Evolutionary conservation across 2,329 filamentous ascomycete species (phyloP).

Genomic region (Phaeoacremonium minimum): DNA sequence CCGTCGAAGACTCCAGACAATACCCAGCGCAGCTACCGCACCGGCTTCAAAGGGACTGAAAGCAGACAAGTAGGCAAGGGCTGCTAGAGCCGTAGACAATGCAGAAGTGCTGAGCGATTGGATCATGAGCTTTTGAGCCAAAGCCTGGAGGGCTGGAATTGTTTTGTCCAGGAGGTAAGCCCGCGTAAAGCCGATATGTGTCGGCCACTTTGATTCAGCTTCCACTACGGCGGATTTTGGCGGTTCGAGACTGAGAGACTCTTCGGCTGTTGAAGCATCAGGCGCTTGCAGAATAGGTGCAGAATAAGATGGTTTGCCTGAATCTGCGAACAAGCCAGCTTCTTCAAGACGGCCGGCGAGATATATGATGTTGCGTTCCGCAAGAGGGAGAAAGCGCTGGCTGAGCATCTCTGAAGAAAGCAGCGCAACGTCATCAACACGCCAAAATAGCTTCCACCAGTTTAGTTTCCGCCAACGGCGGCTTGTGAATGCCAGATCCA

Average conservation of each 20-base stretch:
- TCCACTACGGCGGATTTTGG: neutral
- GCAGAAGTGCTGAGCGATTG: constrained; percentile 71
- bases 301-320: constrained; percentile 14
- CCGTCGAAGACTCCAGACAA: constrained; percentile 53
- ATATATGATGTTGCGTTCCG: constrained; percentile 80
- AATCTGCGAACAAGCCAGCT: constrained; percentile 13
- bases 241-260: too few relatives aligned
- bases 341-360: constrained; percentile 60
- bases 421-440: constrained; percentile 86
- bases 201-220: constrained; percentile 58
- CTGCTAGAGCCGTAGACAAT: constrained; percentile 50
- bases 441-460: constrained; percentile 97
- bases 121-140: constrained; percentile 70
- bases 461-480: constrained; percentile 72
- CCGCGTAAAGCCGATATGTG: constrained; percentile 69
- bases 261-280: neutral
- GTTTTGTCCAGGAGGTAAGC: constrained; percentile 61
- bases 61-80: constrained; percentile 52
- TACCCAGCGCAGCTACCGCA: constrained; percentile 55
- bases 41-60: constrained; percentile 58
- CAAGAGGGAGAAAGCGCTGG: constrained; percentile 69
- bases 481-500: constrained; percentile 75
- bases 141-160: constrained; percentile 65
- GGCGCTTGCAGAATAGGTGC: constrained; percentile 12
- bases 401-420: constrained; percentile 75